Conservation (phyloP, 73 alveolate species). For the Paramecium primaurelia region DNA sequence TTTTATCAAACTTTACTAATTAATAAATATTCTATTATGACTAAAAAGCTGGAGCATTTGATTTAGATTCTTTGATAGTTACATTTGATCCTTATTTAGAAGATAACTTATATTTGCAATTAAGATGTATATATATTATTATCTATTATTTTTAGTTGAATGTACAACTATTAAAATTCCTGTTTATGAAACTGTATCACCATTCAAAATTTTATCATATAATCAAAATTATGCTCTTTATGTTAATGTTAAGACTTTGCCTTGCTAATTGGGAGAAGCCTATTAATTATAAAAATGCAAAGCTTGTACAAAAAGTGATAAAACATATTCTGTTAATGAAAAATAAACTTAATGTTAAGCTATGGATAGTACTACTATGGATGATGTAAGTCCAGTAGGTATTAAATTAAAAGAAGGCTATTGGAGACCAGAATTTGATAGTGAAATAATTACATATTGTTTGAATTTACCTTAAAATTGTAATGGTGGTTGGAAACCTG, state of each 20-base stretch:
- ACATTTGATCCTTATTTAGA: neutral
- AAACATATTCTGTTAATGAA: slow-evolving; percentile 7
- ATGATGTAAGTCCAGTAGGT: neutral
- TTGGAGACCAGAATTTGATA: slow-evolving; percentile 18
- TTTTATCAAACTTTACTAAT: neutral
- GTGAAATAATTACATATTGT: neutral
- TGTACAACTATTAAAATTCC: slow-evolving; percentile 22
- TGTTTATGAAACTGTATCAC: neutral
- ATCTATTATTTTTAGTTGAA: neutral
- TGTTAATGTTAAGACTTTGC: neutral
- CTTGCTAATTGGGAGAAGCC: slow-evolving; percentile 44
- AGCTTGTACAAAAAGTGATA: slow-evolving; percentile 6
- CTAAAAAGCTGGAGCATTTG: neutral
- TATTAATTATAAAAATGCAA: slow-evolving; percentile 8
- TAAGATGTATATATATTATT: neutral
- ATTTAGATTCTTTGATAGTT: neutral
- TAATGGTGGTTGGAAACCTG: slow-evolving; percentile 53
- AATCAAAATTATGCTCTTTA: slow-evolving; percentile 30
- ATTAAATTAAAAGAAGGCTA: neutral
- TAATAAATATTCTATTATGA: neutral
- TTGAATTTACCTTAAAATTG: neutral
- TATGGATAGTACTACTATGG: slow-evolving; percentile 15
- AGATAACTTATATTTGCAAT: neutral
- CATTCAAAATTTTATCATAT: neutral
- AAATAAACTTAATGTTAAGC: neutral